Base-by-base conservation (phyloP, 768 basidiomycete genomes). In the Leccinum variicolor region DNA sequence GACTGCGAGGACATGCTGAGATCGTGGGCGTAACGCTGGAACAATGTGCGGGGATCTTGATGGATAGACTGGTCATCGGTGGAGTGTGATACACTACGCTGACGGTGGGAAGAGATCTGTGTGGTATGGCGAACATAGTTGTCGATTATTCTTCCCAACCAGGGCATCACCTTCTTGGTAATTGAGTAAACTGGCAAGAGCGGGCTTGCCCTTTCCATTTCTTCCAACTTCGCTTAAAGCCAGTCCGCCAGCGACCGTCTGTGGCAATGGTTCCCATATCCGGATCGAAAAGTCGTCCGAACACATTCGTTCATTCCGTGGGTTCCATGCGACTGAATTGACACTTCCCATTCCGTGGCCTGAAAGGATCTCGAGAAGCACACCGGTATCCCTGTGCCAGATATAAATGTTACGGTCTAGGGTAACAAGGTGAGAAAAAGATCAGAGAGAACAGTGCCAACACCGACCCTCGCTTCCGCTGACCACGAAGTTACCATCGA, bases 381-480 rank as follows among this genome's bases (percentile, higher is more conserved):
- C 76, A 2, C 89, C 90, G 10, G 88, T 88, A 64, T 92, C 89
- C 48, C 90, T 85, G 70, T 98, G 92, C 95, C 96, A 99, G 36
- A 98, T 84, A 75, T 98, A 97, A 47, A 98, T 87, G 61, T 90
- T 90, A 46, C 88, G 85, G 74, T 99, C 97, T 98, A 69, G 41
- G 26, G 50, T n/a, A 33, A 53, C 57, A 34, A 23, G 45, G 61
- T 60, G 59, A 64, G 48, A 8, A 47, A 52, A 60, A 53, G 55
- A 25, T 39, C 48, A 45, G 33, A 53, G 13, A 49, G 25, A 48
- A 31, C 14, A 43, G 19, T 39, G 34, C 9, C 11, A 33, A 43
- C 36, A 64, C 82, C 52, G 62, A 92, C 96, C 96, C 85, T 98
- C 96, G 67, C 94, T 96, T 21, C 96, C 97, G 66, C 91, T 94